Percentiles rank a stretch among this genome's conserved stretches.
phyloP scores from a whole-genome alignment of 495 filamentous ascomycete species.

The Oidiodendron maius region DNA sequence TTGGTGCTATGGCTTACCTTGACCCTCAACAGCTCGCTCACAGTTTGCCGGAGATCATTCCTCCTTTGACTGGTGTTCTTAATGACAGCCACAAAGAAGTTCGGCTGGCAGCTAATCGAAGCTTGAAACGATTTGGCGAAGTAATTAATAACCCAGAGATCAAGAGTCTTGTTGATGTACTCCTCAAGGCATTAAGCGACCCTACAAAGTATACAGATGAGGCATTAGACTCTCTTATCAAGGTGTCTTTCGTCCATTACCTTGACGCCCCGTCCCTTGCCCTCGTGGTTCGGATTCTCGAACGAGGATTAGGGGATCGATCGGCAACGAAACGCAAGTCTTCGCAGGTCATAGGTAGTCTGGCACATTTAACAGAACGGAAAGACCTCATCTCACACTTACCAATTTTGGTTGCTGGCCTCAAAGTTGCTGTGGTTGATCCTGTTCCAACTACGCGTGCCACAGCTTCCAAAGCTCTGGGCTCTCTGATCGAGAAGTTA shows the following conservation, averaged over 20 bases:
- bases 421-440: slow-evolving; percentile 85
- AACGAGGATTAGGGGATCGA: slow-evolving; percentile 83
- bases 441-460: slow-evolving; percentile 96
- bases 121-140: slow-evolving; percentile 93
- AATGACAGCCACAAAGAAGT: slow-evolving; percentile 99
- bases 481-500: slow-evolving; percentile 92
- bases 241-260: slow-evolving; percentile 93
- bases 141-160: slow-evolving; percentile 98
- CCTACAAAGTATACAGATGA: slow-evolving; percentile 97
- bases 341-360: slow-evolving; percentile 91
- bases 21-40: slow-evolving; percentile 89
- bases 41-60: slow-evolving; percentile 93
- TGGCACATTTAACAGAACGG: slow-evolving; percentile 93
- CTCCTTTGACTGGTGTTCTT: slow-evolving; percentile 83
- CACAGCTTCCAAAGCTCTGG: slow-evolving; percentile 91
- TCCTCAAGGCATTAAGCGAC: slow-evolving; percentile 94
- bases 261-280: slow-evolving; percentile 93
- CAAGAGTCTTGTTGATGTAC: slow-evolving; percentile 78
- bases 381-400: slow-evolving; percentile 90
- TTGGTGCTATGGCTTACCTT: slow-evolving; percentile 97
- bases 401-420: slow-evolving; percentile 84
- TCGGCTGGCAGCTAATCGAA: slow-evolving; percentile 82
- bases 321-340: slow-evolving; percentile 94
- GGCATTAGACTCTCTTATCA: slow-evolving; percentile 88
- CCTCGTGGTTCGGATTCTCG: slow-evolving; percentile 88